These are phyloP conservation scores for Leccinum imitatum DNA, from an alignment of 768 basidiomycete genomes.

Conservation along the genomic window DNA sequence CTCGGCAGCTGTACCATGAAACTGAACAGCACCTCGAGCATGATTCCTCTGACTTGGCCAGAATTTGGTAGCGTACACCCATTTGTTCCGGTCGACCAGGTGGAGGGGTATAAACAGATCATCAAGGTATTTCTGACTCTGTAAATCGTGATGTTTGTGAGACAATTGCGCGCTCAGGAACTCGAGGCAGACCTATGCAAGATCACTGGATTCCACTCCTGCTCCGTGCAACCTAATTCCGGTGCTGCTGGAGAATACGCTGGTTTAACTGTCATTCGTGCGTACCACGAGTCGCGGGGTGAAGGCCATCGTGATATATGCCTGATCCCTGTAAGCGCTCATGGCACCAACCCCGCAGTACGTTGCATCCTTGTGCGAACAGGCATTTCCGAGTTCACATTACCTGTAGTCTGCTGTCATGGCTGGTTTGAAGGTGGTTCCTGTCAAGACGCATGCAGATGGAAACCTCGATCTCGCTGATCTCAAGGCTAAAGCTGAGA, in stretches of 20 bases:
- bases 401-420: constrained; percentile 83
- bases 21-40: constrained; percentile 96
- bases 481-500: constrained; percentile 81
- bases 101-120: constrained; percentile 78
- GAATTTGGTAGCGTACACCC: constrained; percentile 91
- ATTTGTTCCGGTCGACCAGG: constrained; percentile 88
- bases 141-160: not conserved
- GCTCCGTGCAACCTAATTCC: constrained; percentile 98
- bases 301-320: constrained; percentile 87
- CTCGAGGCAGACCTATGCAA: constrained; percentile 87
- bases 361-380: constrained; percentile 27
- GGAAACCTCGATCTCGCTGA: constrained; percentile 91
- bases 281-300: constrained; percentile 88
- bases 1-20: constrained; percentile 98
- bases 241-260: constrained; percentile 98
- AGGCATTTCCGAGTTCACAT: constrained; percentile 15
- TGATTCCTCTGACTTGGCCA: constrained; percentile 95
- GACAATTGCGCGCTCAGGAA: constrained; percentile 53
- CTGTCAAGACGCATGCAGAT: constrained; percentile 86
- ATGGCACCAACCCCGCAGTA: constrained; percentile 98
- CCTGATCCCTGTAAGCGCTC: constrained; percentile 92
- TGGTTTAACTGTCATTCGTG: constrained; percentile 91
- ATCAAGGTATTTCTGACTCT: constrained; percentile 55
- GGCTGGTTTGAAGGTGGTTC: constrained; percentile 94
- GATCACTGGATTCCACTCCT: constrained; percentile 95